These are phyloP conservation scores for Trichoderma orchidacearum DNA, from an alignment of 495 filamentous ascomycete species.

Conservation along the genomic window DNA sequence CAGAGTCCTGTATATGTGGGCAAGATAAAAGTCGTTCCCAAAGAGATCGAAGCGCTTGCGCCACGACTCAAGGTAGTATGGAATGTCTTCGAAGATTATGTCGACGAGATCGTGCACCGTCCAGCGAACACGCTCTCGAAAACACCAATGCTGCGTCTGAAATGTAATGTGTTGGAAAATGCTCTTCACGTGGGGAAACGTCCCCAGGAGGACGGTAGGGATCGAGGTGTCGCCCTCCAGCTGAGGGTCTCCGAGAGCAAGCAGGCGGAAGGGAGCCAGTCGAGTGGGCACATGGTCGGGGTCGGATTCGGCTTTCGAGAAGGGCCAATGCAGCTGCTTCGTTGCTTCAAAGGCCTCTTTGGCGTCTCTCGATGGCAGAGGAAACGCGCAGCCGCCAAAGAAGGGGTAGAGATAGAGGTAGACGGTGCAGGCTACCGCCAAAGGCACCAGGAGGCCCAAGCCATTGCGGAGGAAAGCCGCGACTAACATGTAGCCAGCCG, in stretches of 20 bases:
- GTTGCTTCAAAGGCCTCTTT: slow-evolving; percentile 30
- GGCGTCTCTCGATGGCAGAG: slow-evolving; percentile 25
- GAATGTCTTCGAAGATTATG: slow-evolving; percentile 48
- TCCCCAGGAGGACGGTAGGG: slow-evolving; percentile 41
- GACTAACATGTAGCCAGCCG: slow-evolving; percentile 26
- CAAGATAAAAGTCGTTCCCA: slow-evolving; percentile 91
- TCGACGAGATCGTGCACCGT: slow-evolving; percentile 38
- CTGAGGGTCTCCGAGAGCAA: slow-evolving; percentile 87
- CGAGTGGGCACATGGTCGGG: slow-evolving; percentile 16
- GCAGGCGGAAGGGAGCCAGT: slow-evolving; percentile 67
- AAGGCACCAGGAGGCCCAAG: slow-evolving; percentile 52
- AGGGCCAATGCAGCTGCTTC: slow-evolving; percentile 29
- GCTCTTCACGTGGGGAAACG: slow-evolving; percentile 42
- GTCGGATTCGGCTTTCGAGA: slow-evolving; percentile 4
- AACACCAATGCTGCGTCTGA: slow-evolving; percentile 23
- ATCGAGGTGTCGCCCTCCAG: slow-evolving; percentile 87
- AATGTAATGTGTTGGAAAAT: slow-evolving; percentile 37
- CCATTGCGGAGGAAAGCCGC: slow-evolving; percentile 45
- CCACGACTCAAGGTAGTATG: slow-evolving; percentile 40
- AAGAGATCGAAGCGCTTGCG: slow-evolving; percentile 76
- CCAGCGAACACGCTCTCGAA: slow-evolving; percentile 30
- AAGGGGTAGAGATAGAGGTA: slow-evolving; percentile 86
- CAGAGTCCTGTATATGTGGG: slow-evolving; percentile 80
- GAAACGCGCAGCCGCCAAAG: slow-evolving; percentile 73
- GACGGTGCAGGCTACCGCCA: slow-evolving; percentile 51